Evolutionary conservation across 768 basidiomycete species (phyloP), one percentile per base, ranked within the genome.

Genomic region (Boletus sensibilis): DNA sequence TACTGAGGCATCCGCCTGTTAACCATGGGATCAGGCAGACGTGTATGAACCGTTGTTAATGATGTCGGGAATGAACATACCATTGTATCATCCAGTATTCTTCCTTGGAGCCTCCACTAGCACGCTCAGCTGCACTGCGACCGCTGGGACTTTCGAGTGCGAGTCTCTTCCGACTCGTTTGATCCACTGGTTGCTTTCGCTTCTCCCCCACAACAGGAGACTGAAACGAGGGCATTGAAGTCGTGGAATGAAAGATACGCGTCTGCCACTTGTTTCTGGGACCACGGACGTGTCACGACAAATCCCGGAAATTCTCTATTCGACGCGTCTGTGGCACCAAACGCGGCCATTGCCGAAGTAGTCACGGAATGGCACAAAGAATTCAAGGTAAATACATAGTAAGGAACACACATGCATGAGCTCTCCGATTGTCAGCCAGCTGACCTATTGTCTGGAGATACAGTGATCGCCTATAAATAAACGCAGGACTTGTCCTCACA

Each of bases 1-100:
- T 78, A 75, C 69, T 92, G 88, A 42, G 79, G 85, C 43, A 75
- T 79, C 56, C 88, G 75, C 88, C 87, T 89, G 35, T 29, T 40
- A 23, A 39, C 23, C 40, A 45, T 29, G 35, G 23, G 11, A 50
- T 46, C 33, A 62, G 43, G 31, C 20, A 47, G 21, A 45, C 27
- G 9, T 33, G 31, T 37, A 41, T 9, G 18, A 10, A 23, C 35
- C 1, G 7, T 41, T 16, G 21, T 42, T 33, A 10, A 39, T 41
- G 25, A 45, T 6, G 34, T 27, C 25, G 8, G 33, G 20, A 34
- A 49, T 29, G 20, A 42, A 60, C 69, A 40, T 68, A 87, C 89
- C 90, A 92, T 72, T 90, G 88, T 35, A 90, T 83, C 80, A 88
- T 86, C 89, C 89, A 92, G 59, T 83, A 83, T 53, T 74, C 74